Evolutionary conservation across 2,329 filamentous ascomycete species (phyloP), one percentile per base, ranked within the genome.

Genomic region (Aspergillus pseudotamarii): DNA sequence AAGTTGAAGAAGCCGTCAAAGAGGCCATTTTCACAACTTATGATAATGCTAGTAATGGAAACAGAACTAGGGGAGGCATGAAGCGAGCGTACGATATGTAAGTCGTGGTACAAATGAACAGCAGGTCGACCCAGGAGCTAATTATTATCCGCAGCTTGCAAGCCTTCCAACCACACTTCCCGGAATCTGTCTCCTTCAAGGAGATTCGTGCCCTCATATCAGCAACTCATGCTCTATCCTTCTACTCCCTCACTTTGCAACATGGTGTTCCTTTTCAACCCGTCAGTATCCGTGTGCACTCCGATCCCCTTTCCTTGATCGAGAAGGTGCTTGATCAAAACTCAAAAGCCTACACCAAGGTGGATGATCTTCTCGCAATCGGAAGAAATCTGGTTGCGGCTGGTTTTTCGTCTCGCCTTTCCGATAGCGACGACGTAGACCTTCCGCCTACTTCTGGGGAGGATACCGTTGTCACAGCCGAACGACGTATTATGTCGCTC

Each of bases 11-110:
- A 28, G 80, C 84, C 16, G 79, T 88, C 19, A 74, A 85, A 16
- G 79, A 79, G 10, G 79, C 83, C 43, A 83, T 85, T 21, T 83
- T 87, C 75, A 75, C 83, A 28, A 79, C 83, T 23, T 90, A 89
- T 71, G 88, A 90, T 71, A 88, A 87, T 66, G 87, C 88, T 23
- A 89, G 84, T 72, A 90, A 89, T 69, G 88, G 88, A 34, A 90
- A 89, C 69, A 81, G 82, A 66, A 87, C 82, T 21, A 81, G 88
- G 67, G 88, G 88, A 19, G 85, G 85, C 16, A 85, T 89, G 80
- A 89, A 86, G 72, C 85, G 82, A 69, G 86, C 87, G 12, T 83
- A 82, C 56, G 85, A 88, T 48, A 83, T 86, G 81, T 83, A 73
- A 70, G 81, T 77, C 23, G 19, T 57, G 21, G n/a, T 38, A 16